phyloP scores from a whole-genome alignment of 2,329 filamentous ascomycete species.

The Fusarium sp. region DNA sequence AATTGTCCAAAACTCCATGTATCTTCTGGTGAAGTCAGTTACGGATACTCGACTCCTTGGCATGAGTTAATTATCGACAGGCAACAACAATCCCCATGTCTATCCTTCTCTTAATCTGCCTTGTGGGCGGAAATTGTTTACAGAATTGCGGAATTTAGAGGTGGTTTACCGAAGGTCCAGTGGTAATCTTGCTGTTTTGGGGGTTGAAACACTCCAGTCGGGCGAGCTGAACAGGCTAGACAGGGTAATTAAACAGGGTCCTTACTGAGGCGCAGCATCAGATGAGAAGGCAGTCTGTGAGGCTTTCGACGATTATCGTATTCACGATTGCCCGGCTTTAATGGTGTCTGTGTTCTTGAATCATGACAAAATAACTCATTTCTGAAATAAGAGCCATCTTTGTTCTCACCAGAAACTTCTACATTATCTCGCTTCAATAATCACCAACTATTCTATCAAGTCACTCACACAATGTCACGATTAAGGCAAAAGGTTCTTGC shows the following conservation, averaged over 20 bases:
- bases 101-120: constrained; percentile 10
- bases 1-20: background rate
- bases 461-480: constrained; percentile 21
- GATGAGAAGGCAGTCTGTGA: constrained; percentile 15
- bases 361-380: background rate
- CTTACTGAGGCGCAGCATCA: constrained; percentile 27
- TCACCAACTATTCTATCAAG: background rate
- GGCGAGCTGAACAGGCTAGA: constrained; percentile 30
- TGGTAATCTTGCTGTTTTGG: constrained; percentile 29
- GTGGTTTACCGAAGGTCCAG: background rate
- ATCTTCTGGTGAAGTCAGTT: background rate
- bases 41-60: background rate
- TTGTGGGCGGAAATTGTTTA: constrained; percentile 10
- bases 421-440: background rate
- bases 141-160: constrained; percentile 21
- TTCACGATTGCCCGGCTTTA: background rate
- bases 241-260: constrained; percentile 1
- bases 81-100: background rate
- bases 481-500: constrained; percentile 24
- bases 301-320: constrained; percentile 3
- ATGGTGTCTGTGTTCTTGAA: background rate
- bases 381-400: background rate
- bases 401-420: background rate
- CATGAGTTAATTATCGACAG: constrained; percentile 15
- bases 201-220: constrained; percentile 6